Evolutionary conservation across 1,284 basidiomycete species (phyloP).

Genomic region (Cystobasidiaceae sp.): DNA sequence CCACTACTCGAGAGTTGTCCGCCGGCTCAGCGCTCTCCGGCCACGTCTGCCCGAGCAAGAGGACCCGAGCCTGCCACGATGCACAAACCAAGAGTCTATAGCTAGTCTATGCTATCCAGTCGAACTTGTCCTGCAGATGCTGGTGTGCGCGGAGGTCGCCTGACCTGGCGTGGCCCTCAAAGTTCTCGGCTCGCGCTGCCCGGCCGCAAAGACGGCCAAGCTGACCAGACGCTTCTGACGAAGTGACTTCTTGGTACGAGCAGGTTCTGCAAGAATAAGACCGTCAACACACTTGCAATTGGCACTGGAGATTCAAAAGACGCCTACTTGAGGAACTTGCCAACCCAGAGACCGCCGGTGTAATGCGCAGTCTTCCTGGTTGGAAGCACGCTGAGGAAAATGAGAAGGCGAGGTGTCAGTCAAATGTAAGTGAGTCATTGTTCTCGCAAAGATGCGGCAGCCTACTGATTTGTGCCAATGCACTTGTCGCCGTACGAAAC

Average conservation of each 20-base stretch:
- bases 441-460: neutral
- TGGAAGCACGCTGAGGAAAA: constrained; percentile 37
- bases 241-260: constrained; percentile 36
- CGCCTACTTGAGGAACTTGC: constrained; percentile 34
- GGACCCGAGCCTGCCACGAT: too few species aligned
- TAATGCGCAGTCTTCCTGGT: constrained; percentile 38
- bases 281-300: neutral
- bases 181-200: constrained; percentile 35
- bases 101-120: neutral
- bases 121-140: constrained; percentile 7
- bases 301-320: neutral
- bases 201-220: constrained; percentile 36
- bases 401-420: constrained; percentile 16
- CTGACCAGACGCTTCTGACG: constrained; percentile 28
- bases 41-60: too few species aligned
- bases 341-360: constrained; percentile 40
- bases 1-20: too few species aligned
- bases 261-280: constrained; percentile 16
- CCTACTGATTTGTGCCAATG: constrained; percentile 6
- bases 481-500: constrained; percentile 39
- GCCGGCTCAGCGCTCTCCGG: too few species aligned
- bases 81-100: too few species aligned
- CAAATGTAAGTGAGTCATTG: neutral
- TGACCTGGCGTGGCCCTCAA: constrained; percentile 36
- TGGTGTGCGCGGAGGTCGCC: constrained; percentile 26